phyloP scores from a whole-genome alignment of 2,329 filamentous ascomycete species.

The Zymoseptoria pseudotritici region DNA sequence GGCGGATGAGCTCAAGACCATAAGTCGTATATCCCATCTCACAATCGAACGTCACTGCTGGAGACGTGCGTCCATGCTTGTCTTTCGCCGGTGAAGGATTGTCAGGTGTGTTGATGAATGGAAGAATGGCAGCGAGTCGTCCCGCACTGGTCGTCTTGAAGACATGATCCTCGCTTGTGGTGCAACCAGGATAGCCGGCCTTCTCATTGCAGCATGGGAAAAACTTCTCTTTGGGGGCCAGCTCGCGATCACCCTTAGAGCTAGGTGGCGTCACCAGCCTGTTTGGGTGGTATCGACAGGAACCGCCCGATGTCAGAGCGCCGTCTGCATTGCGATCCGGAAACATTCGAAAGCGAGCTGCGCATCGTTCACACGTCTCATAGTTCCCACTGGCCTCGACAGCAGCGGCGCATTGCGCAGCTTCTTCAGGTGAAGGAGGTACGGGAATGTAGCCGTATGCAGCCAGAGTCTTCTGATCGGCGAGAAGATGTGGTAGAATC shows the following conservation, averaged over 20 bases:
- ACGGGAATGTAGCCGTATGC: slow-evolving; percentile 67
- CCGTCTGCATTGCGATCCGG: slow-evolving; percentile 67
- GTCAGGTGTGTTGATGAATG: slow-evolving; percentile 70
- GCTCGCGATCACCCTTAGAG: slow-evolving; percentile 50
- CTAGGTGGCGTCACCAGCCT: slow-evolving; percentile 54
- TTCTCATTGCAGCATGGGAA: slow-evolving; percentile 74
- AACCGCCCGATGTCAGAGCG: slow-evolving; percentile 71
- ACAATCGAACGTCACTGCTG: slow-evolving; percentile 80
- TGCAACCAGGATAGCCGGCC: slow-evolving; percentile 72
- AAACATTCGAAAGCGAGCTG: slow-evolving; percentile 82
- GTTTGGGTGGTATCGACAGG: slow-evolving; percentile 78
- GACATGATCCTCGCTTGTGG: slow-evolving; percentile 64
- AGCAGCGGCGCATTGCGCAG: slow-evolving; percentile 58
- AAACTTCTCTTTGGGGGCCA: slow-evolving; percentile 48
- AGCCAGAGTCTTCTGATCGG: slow-evolving; percentile 56
- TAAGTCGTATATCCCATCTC: slow-evolving; percentile 94
- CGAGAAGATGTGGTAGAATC: slow-evolving; percentile 56
- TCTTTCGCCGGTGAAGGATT: slow-evolving; percentile 42
- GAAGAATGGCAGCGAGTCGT: slow-evolving; percentile 67
- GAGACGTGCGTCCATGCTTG: slow-evolving; percentile 29
- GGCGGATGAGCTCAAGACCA: slow-evolving; percentile 79
- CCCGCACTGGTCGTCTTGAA: slow-evolving; percentile 76
- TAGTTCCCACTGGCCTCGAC: slow-evolving; percentile 63
- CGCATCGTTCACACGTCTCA: slow-evolving; percentile 85
- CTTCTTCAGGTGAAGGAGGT: slow-evolving; percentile 58